Conservation (phyloP, 2,329 filamentous ascomycete species). For the Paradendryphiella salina region DNA sequence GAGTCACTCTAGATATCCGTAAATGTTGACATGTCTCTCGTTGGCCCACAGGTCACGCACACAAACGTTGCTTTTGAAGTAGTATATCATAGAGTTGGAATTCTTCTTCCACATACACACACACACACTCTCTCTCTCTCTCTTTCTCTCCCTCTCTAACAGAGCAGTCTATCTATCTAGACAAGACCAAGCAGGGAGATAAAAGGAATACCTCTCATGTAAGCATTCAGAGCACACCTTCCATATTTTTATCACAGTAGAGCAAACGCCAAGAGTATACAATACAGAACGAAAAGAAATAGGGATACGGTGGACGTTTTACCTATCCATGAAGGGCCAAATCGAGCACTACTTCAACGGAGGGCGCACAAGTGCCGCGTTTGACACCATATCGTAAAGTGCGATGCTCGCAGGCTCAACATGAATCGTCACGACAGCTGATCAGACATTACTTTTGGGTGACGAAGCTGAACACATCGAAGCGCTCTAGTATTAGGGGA, state of each 20-base stretch:
- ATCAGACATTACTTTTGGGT: slow-evolving; percentile 10
- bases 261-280: slow-evolving; percentile 2
- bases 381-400: neutral
- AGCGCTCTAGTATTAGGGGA: slow-evolving; percentile 2
- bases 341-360: neutral
- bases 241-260: neutral
- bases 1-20: too few species aligned
- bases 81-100: too few species aligned
- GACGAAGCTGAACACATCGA: neutral
- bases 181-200: neutral
- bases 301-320: neutral
- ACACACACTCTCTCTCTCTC: too few species aligned
- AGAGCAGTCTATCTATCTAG: neutral
- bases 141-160: neutral
- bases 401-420: neutral
- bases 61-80: too few species aligned
- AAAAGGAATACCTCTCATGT: neutral
- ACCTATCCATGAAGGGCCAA: neutral
- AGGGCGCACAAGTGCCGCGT: neutral
- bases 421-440: neutral
- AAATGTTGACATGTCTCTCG: too few species aligned
- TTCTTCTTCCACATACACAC: too few species aligned
- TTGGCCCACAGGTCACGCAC: too few species aligned
- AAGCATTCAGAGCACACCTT: neutral
- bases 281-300: neutral